These are phyloP conservation scores for Ophiostoma sp. DNA, from an alignment of 2,329 filamentous ascomycete genomes.

Conservation along the genomic window DNA sequence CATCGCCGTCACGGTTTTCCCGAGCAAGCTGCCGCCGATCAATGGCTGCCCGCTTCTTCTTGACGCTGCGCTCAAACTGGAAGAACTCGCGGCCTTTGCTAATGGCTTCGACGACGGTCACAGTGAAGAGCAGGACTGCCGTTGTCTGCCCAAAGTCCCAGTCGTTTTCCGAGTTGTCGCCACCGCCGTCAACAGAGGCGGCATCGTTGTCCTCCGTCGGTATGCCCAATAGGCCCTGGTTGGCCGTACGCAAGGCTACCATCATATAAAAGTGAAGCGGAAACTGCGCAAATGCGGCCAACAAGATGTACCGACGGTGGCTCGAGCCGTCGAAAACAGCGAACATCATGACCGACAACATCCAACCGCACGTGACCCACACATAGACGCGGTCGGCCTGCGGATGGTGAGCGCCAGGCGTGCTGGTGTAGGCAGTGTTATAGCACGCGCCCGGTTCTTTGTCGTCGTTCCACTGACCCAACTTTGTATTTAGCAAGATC, in stretches of 20 bases:
- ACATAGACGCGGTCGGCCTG: constrained; percentile 34
- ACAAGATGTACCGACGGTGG: constrained; percentile 32
- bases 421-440: constrained; percentile 31
- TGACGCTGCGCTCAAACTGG: neutral
- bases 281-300: constrained; percentile 36
- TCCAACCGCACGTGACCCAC: constrained; percentile 30
- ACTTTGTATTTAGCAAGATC: constrained; percentile 32
- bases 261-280: constrained; percentile 39
- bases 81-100: neutral
- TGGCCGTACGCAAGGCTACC: constrained; percentile 36
- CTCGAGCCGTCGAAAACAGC: constrained; percentile 30
- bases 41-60: neutral
- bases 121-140: neutral
- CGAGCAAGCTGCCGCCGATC: neutral
- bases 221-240: constrained; percentile 31
- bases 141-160: constrained; percentile 10
- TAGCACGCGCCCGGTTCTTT: constrained; percentile 35
- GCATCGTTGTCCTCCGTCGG: neutral
- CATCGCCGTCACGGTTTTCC: neutral
- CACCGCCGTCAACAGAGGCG: neutral
- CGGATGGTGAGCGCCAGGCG: constrained; percentile 32
- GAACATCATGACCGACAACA: constrained; percentile 31
- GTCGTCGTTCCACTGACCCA: constrained; percentile 29
- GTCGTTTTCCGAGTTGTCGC: neutral
- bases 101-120: neutral